Evolutionary conservation across 495 filamentous ascomycete genomes (phyloP), one percentile per base, ranked within the genome.

Genomic region (Peziza echinospora): DNA sequence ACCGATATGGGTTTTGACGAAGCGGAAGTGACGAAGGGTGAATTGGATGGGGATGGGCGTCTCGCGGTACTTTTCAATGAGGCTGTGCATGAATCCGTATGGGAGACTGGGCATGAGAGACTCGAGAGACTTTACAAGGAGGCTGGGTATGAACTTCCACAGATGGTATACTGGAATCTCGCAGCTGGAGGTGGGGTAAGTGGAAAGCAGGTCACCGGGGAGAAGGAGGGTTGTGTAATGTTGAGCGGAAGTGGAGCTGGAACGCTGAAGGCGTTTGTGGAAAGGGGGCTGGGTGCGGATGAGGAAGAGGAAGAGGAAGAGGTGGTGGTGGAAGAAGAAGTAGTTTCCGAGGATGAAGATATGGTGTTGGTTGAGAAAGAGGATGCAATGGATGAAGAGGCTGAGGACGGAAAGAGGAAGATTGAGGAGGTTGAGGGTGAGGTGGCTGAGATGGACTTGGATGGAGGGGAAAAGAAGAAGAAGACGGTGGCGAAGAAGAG

Each of bases 91-190:
- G 45, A 11, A n/a, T 16, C 5, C 39, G 23, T 6, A n/a, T 11
- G 65, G 63, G 60, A 57, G 30, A 56, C 62, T 2, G 55, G 54
- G 10, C 66, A 60, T 51, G 58, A 69, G 50, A 62, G 62, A 23
- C 59, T 71, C 45, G 53, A 65, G 51, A 34, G 44, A 23, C 52
- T 49, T 39, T 71, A 51, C 53, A 48, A 46, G 24, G 56, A 54
- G 5, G 61, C 62, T 10, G 67, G 67, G 11, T 71, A 70, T 49
- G 58, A 65, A 49, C 58, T 71, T 55, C 67, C 67, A 4, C 57
- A 62, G 56, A 55, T 71, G 19, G 55, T 70, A 24, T 71, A 66
- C 50, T 71, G 67, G 67, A 71, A 70, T 49, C 56, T 71, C 21
- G 63, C 63, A 0, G 65, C 58, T 23, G 59, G 58, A 4, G 46